Percentiles rank a stretch among this genome's conserved stretches.
phyloP scores from a whole-genome alignment of 108 stramenopile genomes.

The Cyclotella cryptica region DNA sequence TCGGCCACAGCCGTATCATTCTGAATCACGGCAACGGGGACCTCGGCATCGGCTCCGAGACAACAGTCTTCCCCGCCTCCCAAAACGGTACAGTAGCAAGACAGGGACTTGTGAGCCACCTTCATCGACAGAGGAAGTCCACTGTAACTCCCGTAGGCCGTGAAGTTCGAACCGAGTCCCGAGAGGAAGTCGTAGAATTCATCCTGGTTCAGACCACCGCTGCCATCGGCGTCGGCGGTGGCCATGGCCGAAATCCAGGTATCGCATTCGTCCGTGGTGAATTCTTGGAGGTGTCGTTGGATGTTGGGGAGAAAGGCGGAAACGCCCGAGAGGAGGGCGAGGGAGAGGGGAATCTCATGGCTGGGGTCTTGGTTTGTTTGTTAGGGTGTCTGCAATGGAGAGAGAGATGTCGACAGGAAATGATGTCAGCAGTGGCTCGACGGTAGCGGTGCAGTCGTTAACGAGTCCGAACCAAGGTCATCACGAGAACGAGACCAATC shows the following conservation, averaged over 20 bases:
- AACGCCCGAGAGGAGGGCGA: no score
- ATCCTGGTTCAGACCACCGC: not conserved
- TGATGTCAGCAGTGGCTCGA: no score
- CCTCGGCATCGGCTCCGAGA: not conserved
- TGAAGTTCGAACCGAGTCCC: not conserved
- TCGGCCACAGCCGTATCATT: not conserved
- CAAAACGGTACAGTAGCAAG: constrained; percentile 4
- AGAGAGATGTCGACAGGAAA: no score
- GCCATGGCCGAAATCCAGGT: not conserved
- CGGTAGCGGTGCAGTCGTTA: no score
- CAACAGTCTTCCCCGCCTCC: not conserved
- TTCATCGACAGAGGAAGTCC: not conserved
- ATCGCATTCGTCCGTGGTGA: not conserved
- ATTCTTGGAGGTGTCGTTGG: no score
- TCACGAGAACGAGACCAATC: no score
- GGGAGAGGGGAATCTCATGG: no score
- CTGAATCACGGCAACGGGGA: not conserved
- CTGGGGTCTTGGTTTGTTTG: no score
- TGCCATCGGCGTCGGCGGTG: not conserved
- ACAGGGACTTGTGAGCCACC: not conserved
- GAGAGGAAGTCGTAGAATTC: not conserved
- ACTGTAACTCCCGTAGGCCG: not conserved
- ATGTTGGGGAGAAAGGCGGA: no score
- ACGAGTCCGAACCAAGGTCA: no score
- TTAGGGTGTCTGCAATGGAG: no score